Conservation (phyloP, 495 filamentous ascomycete genomes). For the Chaetomidium leptoderma region DNA sequence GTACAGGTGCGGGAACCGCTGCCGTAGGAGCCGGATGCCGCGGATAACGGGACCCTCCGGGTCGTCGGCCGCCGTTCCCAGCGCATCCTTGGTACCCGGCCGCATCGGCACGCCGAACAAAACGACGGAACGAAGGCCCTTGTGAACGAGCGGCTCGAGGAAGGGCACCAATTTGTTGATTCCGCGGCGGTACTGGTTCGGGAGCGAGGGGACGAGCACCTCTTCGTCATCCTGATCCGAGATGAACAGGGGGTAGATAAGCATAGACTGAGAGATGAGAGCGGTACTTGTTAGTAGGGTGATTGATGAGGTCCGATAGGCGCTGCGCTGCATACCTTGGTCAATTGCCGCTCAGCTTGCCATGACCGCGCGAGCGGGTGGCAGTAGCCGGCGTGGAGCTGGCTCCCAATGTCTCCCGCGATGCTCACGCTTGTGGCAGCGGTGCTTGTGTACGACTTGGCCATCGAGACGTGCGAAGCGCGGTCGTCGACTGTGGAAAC, state of each 20-base stretch:
- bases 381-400: conserved; percentile 90
- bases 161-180: conserved; percentile 81
- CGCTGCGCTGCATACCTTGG: conserved; percentile 62
- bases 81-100: conserved; percentile 75
- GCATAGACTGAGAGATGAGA: conserved; percentile 90
- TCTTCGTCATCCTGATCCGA: conserved; percentile 92
- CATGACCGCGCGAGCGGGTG: conserved; percentile 87
- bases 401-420: conserved; percentile 85
- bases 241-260: conserved; percentile 95
- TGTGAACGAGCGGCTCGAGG: conserved; percentile 76
- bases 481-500: conserved; percentile 52
- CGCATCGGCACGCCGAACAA: conserved; percentile 89
- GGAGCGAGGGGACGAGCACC: conserved; percentile 81
- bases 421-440: conserved; percentile 93
- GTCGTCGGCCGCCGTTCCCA: conserved; percentile 92
- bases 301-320: background rate
- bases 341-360: conserved; percentile 95
- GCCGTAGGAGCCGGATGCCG: conserved; percentile 73
- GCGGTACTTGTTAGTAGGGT: conserved; percentile 13
- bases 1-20: conserved; percentile 81
- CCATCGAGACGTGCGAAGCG: conserved; percentile 64
- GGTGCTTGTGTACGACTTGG: conserved; percentile 78
- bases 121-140: conserved; percentile 87
- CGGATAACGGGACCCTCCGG: conserved; percentile 87
- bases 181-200: conserved; percentile 80